Evolutionary conservation across 163 green algal species (phyloP).

Genomic region (Chlorella variabilis): DNA sequence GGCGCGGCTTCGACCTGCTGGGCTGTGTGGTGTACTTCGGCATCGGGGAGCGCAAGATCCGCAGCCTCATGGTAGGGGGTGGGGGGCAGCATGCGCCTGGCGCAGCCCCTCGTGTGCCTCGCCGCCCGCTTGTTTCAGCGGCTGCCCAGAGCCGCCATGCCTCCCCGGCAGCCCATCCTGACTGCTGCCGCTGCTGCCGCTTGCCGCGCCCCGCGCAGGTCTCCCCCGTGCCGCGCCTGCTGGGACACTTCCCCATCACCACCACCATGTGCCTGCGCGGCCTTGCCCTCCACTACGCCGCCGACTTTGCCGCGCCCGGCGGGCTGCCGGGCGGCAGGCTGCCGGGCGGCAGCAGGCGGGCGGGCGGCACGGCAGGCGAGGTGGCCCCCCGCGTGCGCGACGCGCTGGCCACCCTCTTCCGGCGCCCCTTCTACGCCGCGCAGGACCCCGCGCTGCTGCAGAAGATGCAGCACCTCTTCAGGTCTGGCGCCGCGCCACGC

Average conservation of each 20-base stretch:
- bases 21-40: conserved; percentile 59
- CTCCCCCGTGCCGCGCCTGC: conserved; percentile 21
- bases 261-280: conserved; percentile 43
- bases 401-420: conserved; percentile 21
- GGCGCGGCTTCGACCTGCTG: conserved; percentile 58
- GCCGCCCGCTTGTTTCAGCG: too few species aligned
- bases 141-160: too few species aligned
- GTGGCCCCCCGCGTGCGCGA: neutral
- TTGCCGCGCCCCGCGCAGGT: neutral
- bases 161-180: too few species aligned
- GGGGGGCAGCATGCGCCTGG: conserved; percentile 20
- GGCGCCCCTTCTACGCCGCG: conserved; percentile 37
- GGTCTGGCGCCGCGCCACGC: neutral
- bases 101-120: too few species aligned
- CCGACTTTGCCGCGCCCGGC: neutral
- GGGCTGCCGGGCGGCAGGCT: too few species aligned
- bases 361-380: too few species aligned
- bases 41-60: conserved; percentile 45
- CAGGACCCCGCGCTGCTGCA: conserved; percentile 28
- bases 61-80: conserved; percentile 41
- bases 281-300: conserved; percentile 39
- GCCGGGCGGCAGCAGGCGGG: neutral
- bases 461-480: conserved; percentile 50
- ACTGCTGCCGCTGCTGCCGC: too few species aligned
- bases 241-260: conserved; percentile 46